These are phyloP conservation scores for Suillus hirtellus DNA, from an alignment of 768 basidiomycete species.

Conservation along the genomic window DNA sequence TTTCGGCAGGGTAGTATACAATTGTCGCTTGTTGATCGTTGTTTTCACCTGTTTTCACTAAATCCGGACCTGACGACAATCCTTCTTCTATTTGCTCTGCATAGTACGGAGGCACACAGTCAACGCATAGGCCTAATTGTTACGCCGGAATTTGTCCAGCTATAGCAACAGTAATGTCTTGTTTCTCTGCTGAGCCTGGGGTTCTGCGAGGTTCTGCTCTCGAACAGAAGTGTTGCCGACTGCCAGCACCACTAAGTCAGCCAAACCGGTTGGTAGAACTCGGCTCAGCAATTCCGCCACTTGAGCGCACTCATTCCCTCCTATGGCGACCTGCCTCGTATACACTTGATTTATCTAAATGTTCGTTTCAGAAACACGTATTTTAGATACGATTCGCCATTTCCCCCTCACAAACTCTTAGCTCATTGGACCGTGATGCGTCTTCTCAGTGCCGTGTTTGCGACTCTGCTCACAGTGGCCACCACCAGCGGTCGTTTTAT, in stretches of 20 bases:
- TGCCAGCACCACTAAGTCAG: neutral
- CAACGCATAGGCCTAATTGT: no score
- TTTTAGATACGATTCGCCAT: neutral
- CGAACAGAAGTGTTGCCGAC: no score
- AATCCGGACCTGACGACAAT: no score
- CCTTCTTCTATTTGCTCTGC: no score
- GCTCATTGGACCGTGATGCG: neutral
- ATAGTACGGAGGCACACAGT: no score
- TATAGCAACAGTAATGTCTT: no score
- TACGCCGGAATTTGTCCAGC: no score
- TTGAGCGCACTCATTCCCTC: neutral
- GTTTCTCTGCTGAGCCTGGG: no score
- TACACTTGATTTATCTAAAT: neutral
- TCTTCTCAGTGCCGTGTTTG: neutral
- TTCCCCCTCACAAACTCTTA: neutral
- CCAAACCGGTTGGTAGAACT: neutral
- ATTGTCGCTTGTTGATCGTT: neutral
- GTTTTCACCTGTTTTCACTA: neutral
- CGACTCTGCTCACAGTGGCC: neutral
- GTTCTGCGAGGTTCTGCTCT: no score
- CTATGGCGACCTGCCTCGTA: neutral
- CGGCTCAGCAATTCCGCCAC: neutral
- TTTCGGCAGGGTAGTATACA: neutral
- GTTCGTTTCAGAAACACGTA: neutral
- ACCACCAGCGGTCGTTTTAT: constrained; percentile 9